Base-by-base conservation (phyloP, 805 yeast species). In the Isabelozyma heimii region DNA sequence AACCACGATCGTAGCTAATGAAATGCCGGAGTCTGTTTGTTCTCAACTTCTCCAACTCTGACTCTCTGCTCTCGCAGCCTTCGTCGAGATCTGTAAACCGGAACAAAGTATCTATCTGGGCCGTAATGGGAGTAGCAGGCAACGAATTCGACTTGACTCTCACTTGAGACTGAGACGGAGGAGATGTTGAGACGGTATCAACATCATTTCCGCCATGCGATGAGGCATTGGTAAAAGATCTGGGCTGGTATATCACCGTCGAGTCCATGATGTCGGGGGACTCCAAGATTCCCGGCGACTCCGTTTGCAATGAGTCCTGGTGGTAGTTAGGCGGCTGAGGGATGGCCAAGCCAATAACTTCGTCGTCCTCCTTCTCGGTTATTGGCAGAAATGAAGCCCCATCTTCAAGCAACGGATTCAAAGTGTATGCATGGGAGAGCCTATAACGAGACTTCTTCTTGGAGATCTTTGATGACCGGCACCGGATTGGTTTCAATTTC, bases 401-500 rank as follows among this genome's bases (percentile, higher is more conserved):
- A 39, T 60, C 62, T 16, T 58, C 56, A 40, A 59, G 62, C 20
- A 68, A 47, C 3, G 77, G 76, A 50, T 70, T 70, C 40, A 71
- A 50, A 24, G 65, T 72, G 54, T 69, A 74, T 0, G 73, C 63
- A 13, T 60, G 63, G 3, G 75, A 67, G 9, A 74, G 58, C 43
- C 76, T 59, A 53, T 73, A 72, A 37, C 63, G 62, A n/a, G 76
- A 69, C 54, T 70, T 73, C 60, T 71, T 71, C 57, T 71, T 73
- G 49, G 65, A 58, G 2, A 72, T 63, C 47, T 63, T 68, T 26
- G 63, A 59, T 26, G 54, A 53, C 46, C 49, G 57, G 53, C 76
- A 71, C 46, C 70, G 52, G n/a, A 74, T 63, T 5, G 79, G 79
- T 54, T 72, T 72, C 44, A 74, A 58, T 42, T 60, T 59, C 43